phyloP scores from a whole-genome alignment of 1,284 basidiomycete species.

The Macrocystidia cucumis region DNA sequence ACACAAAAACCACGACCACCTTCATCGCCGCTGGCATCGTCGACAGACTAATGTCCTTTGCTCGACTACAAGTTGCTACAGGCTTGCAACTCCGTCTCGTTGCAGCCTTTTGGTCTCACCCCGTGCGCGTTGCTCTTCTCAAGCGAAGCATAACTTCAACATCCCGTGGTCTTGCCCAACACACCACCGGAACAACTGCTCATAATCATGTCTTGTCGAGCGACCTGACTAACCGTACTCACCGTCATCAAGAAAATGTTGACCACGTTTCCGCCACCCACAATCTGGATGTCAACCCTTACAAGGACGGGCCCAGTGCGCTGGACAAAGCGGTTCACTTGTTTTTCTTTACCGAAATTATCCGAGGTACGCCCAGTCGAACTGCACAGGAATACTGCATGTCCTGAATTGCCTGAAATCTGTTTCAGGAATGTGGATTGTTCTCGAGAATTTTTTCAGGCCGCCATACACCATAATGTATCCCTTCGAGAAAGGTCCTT shows the following conservation, averaged over 20 bases:
- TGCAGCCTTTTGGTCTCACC: slow-evolving; percentile 14
- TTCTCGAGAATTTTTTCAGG: slow-evolving; percentile 96
- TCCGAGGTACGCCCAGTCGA: slow-evolving; percentile 63
- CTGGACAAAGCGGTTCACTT: slow-evolving; percentile 94
- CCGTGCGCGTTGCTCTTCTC: slow-evolving; percentile 28
- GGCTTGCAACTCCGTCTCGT: slow-evolving; percentile 28
- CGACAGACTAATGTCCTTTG: slow-evolving; percentile 45
- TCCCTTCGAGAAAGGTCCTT: slow-evolving; percentile 95
- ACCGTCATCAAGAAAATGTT: slow-evolving; percentile 14
- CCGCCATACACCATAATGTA: slow-evolving; percentile 99
- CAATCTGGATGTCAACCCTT: slow-evolving; percentile 53
- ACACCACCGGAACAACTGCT: slow-evolving; percentile 16
- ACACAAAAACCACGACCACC: slow-evolving; percentile 17
- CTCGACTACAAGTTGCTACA: slow-evolving; percentile 25
- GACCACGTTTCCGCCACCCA: slow-evolving; percentile 28
- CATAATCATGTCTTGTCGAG: slow-evolving; percentile 25
- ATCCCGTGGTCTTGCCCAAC: slow-evolving; percentile 29
- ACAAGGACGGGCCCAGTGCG: slow-evolving; percentile 77
- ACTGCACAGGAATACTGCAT: background rate
- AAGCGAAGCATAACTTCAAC: slow-evolving; percentile 40
- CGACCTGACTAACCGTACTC: slow-evolving; percentile 29
- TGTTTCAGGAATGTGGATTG: slow-evolving; percentile 92
- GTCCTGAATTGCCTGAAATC: slow-evolving; percentile 2
- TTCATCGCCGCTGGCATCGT: slow-evolving; percentile 28
- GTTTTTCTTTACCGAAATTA: slow-evolving; percentile 99